Evolutionary conservation across 805 yeast species (phyloP).

Genomic region (Candida schatavii): DNA sequence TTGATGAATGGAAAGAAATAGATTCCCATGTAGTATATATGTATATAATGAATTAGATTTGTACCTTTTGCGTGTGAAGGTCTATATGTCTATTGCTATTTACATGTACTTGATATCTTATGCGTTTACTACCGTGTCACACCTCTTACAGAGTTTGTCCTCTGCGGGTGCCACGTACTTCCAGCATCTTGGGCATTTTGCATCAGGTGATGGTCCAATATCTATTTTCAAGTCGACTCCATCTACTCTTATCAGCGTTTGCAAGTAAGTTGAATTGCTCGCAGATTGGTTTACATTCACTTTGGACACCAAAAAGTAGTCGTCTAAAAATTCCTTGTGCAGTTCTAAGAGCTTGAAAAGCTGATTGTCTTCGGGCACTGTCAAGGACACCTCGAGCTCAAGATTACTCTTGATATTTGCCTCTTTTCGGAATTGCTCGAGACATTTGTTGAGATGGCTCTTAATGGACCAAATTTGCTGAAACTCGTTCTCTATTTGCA

Average conservation of each 20-base stretch:
- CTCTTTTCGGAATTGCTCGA: constrained; percentile 56
- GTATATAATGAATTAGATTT: too few relatives aligned
- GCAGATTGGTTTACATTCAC: constrained; percentile 35
- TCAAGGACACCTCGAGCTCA: constrained; percentile 50
- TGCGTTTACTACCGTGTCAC: constrained; percentile 43
- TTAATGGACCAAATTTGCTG: constrained; percentile 45
- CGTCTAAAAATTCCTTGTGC: constrained; percentile 27
- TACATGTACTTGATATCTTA: constrained; percentile 12
- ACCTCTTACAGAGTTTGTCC: constrained; percentile 63
- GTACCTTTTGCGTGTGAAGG: too few relatives aligned
- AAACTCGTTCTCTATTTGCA: constrained; percentile 42
- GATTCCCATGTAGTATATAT: too few relatives aligned
- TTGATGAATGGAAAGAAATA: constrained; percentile 74
- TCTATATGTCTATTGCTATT: neutral
- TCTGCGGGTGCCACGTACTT: constrained; percentile 55
- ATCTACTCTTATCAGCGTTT: constrained; percentile 10
- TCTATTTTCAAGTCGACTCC: constrained; percentile 23
- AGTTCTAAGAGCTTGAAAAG: constrained; percentile 11
- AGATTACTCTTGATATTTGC: constrained; percentile 56
- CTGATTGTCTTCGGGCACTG: constrained; percentile 12
- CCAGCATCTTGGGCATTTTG: constrained; percentile 96
- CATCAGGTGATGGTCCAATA: constrained; percentile 44
- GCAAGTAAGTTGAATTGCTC: neutral
- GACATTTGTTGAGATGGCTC: constrained; percentile 45
- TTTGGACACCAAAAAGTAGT: constrained; percentile 63